Percentiles rank a stretch among this genome's conserved stretches.
Evolutionary conservation across 2,329 filamentous ascomycete species (phyloP).

Genomic region (Neoarthrinium moseri): DNA sequence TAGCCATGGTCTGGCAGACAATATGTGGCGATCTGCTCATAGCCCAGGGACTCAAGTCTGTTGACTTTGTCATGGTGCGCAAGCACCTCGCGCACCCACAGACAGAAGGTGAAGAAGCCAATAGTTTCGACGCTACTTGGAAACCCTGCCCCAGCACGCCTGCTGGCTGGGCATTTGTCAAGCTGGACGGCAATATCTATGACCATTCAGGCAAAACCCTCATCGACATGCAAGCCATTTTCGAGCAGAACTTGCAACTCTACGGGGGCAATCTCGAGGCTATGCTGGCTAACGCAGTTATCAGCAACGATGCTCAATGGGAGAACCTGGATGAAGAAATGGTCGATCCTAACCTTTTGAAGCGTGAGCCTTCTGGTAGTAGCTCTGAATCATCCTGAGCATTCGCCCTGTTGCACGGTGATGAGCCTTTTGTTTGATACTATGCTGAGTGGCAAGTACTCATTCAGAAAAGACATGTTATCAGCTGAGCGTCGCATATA

Average conservation of each 20-base stretch:
- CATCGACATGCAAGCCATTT: slow-evolving; percentile 2
- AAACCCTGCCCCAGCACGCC: not conserved
- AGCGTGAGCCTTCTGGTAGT: too few species aligned
- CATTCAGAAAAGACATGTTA: too few species aligned
- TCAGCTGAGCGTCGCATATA: too few species aligned
- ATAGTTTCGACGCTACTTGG: not conserved
- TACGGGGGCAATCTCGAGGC: not conserved
- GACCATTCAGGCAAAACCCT: not conserved
- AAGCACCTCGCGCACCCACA: not conserved
- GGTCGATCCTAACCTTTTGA: too few species aligned
- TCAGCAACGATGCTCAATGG: too few species aligned
- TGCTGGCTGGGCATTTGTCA: not conserved
- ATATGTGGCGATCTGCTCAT: not conserved
- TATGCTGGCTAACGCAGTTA: not conserved
- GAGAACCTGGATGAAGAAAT: too few species aligned
- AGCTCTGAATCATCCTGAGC: too few species aligned
- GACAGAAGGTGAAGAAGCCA: not conserved
- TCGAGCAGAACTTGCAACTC: not conserved
- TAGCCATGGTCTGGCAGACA: not conserved
- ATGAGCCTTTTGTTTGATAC: too few species aligned
- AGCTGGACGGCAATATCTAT: not conserved
- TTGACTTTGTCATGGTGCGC: not conserved
- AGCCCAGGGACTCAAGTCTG: not conserved
- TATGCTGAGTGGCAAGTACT: too few species aligned
- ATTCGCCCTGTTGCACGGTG: too few species aligned